These are phyloP conservation scores for Colletotrichum trifolii DNA, from an alignment of 2,329 filamentous ascomycete genomes.

Conservation along the genomic window DNA sequence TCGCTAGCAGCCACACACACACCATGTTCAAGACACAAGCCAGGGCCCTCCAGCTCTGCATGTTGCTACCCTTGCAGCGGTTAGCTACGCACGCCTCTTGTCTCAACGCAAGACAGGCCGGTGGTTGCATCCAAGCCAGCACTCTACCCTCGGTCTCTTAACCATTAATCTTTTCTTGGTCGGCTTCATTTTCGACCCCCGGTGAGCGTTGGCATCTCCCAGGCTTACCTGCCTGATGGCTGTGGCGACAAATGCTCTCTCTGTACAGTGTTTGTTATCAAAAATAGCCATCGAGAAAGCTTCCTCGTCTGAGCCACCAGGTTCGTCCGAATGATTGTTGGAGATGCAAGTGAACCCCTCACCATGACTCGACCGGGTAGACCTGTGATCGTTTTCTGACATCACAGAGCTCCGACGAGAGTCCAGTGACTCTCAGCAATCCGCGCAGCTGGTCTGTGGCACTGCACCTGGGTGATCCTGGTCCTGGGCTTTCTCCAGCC, in stretches of 20 bases:
- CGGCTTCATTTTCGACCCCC: conserved; percentile 17
- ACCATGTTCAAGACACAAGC: conserved; percentile 24
- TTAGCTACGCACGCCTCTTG: conserved; percentile 29
- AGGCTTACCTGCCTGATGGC: neutral
- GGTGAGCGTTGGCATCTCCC: conserved; percentile 12
- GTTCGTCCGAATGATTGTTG: conserved; percentile 28
- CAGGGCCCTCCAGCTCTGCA: conserved; percentile 11
- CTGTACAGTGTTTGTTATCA: conserved; percentile 18
- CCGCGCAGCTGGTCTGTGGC: conserved; percentile 2
- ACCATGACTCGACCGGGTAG: conserved; percentile 30
- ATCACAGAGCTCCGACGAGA: conserved; percentile 16
- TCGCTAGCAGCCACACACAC: conserved; percentile 27
- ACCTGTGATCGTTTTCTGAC: conserved; percentile 28
- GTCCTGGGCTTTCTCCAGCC: conserved; percentile 27
- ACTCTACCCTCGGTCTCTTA: conserved; percentile 22
- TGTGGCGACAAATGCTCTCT: conserved; percentile 8
- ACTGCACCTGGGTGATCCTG: conserved; percentile 22
- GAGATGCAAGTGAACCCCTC: conserved; percentile 6
- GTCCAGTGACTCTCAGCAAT: conserved; percentile 10
- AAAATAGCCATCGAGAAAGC: conserved; percentile 21
- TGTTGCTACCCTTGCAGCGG: conserved; percentile 6
- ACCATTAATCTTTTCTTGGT: conserved; percentile 7
- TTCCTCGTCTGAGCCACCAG: conserved; percentile 1
- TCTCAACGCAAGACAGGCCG: conserved; percentile 34
- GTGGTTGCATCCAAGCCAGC: conserved; percentile 21